Evolutionary conservation across 2,329 filamentous ascomycete species (phyloP).

Genomic region (Lachnellula subtilissima): DNA sequence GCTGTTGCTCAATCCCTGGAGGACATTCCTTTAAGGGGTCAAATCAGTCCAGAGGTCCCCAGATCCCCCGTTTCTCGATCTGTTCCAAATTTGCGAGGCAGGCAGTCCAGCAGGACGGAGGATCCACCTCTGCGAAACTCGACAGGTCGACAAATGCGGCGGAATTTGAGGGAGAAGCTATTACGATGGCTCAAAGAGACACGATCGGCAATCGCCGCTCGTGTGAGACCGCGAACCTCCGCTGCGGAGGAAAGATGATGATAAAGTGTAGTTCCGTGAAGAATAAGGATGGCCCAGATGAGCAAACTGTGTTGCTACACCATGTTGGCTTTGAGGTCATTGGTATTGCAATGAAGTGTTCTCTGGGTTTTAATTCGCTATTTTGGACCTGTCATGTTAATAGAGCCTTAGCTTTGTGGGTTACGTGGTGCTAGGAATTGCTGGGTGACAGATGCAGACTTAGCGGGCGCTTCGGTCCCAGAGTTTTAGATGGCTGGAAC

Average conservation of each 20-base stretch:
- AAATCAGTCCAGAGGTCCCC: slow-evolving; percentile 5
- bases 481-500: neutral
- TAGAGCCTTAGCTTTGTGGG: slow-evolving; percentile 4
- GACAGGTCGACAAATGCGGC: slow-evolving; percentile 13
- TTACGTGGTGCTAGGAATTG: neutral
- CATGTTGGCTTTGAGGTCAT: slow-evolving; percentile 8
- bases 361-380: neutral
- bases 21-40: slow-evolving; percentile 25
- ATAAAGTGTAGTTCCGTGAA: neutral
- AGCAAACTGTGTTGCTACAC: slow-evolving; percentile 1
- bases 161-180: slow-evolving; percentile 23
- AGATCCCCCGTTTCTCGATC: slow-evolving; percentile 15
- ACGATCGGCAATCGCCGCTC: slow-evolving; percentile 21
- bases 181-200: slow-evolving; percentile 27
- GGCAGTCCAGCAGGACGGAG: slow-evolving; percentile 7
- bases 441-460: neutral
- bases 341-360: slow-evolving; percentile 1
- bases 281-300: neutral
- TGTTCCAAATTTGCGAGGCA: slow-evolving; percentile 19
- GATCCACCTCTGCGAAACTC: slow-evolving; percentile 13
- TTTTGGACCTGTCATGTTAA: slow-evolving; percentile 6
- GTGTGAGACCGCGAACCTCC: slow-evolving; percentile 18
- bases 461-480: neutral
- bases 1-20: slow-evolving; percentile 26
- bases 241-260: neutral